A percentile compares a stretch with the other conserved stretches of the same genome.
These are phyloP conservation scores for Ceriops zippeliana DNA, from an alignment of 345 rosid species.

Conservation along the genomic window DNA sequence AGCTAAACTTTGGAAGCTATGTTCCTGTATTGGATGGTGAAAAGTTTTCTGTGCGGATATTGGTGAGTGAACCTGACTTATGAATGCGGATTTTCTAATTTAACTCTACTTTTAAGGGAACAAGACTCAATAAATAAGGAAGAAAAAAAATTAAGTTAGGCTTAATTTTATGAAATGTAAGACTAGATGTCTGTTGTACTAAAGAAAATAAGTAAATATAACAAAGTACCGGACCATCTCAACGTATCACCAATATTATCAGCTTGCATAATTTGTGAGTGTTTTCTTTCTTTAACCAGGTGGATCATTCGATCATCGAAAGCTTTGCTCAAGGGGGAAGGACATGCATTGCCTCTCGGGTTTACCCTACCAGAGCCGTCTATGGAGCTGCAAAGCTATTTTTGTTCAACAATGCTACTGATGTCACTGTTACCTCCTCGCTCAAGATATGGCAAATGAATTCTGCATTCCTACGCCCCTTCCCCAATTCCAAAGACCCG, in stretches of 20 bases:
- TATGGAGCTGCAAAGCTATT: constrained; percentile 60
- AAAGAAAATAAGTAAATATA: no score
- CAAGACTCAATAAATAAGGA: no score
- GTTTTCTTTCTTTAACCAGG: constrained; percentile 21
- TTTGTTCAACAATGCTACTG: constrained; percentile 75
- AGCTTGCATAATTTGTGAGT: not conserved
- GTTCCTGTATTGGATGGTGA: constrained; percentile 74
- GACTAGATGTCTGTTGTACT: no score
- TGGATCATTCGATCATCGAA: constrained; percentile 79
- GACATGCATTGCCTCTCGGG: constrained; percentile 54
- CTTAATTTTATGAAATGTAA: no score
- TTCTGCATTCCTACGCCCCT: constrained; percentile 62
- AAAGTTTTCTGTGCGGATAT: constrained; percentile 56
- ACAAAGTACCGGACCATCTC: no score
- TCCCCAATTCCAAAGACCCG: constrained; percentile 1
- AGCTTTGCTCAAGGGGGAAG: constrained; percentile 87
- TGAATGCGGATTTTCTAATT: not conserved
- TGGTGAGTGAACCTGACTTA: constrained; percentile 39
- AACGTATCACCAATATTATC: not conserved
- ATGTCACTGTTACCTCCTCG: constrained; percentile 41
- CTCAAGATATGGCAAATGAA: constrained; percentile 67
- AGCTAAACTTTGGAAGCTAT: constrained; percentile 47
- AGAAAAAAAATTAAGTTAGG: no score
- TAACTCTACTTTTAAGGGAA: not conserved
- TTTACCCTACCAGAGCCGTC: constrained; percentile 74